Base-by-base conservation (phyloP, 2,329 filamentous ascomycete genomes). In the Uncinocarpus reesii region DNA sequence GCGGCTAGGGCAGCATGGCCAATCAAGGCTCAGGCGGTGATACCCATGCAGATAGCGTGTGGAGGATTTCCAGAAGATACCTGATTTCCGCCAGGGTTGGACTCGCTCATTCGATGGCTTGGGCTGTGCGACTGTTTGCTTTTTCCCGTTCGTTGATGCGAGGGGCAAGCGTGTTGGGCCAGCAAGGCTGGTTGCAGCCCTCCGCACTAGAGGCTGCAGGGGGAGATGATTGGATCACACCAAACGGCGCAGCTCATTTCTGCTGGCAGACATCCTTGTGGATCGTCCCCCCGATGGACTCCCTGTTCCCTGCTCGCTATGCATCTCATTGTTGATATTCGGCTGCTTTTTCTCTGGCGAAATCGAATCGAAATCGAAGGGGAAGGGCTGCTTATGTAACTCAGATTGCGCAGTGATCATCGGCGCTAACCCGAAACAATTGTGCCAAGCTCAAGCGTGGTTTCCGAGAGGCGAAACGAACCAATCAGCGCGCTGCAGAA, bases 171-270 rank as follows among this genome's bases (percentile, higher is more conserved):
- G 18, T 18, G 21, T 46, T 46, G 43, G 43, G 43, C 43, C 43
- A 46, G 20, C 43, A 46, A 38, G 43, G 34, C 43, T 46, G 21
- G 43, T 46, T 31, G 31, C 34, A 46, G 34, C 43, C 40, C 38
- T 46, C 43, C 43, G 23, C 43, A 38, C 43, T 37, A 46, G 15
- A 8, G 26, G 4, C 21, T 34, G 31, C 34, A 38, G 23, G 43
- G 42, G 43, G n/a, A 11, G n/a, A 2, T 26, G 43, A 46, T 46
- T 46, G 43, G 43, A 15, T 16, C 11, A 16, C n/a, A 16, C n/a
- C 8, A 16, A 35, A 36, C n/a, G 23, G 31, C 29, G 42, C 23
- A 36, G n/a, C 18, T 37, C 20, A 43, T 24, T 24, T 20, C 7
- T 4, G 35, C 7, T 29, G 7, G 35, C 7, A 20, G 23, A 21